These are phyloP conservation scores for Lachnellula suecica DNA, from an alignment of 2,329 filamentous ascomycete genomes.

Conservation along the genomic window DNA sequence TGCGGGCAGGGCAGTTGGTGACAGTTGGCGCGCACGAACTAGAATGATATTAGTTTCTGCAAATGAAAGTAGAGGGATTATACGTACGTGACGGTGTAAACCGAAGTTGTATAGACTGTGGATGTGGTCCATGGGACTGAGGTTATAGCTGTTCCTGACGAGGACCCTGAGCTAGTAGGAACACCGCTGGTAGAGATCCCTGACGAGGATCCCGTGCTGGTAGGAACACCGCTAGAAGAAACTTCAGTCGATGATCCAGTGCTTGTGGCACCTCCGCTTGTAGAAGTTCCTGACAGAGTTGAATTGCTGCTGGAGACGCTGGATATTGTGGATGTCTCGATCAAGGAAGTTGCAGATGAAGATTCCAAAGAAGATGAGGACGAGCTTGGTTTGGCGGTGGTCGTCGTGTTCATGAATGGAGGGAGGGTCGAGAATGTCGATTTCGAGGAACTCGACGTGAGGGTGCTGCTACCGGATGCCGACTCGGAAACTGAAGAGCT, in stretches of 20 bases:
- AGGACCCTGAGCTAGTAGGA: neutral
- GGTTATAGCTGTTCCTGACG: neutral
- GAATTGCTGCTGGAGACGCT: slow-evolving; percentile 1
- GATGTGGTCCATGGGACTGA: slow-evolving; percentile 32
- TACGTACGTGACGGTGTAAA: slow-evolving; percentile 30
- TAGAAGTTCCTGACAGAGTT: slow-evolving; percentile 1
- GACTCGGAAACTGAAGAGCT: neutral
- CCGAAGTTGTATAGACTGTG: slow-evolving; percentile 50
- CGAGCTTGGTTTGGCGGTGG: neutral
- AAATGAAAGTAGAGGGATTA: neutral
- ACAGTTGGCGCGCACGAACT: slow-evolving; percentile 25
- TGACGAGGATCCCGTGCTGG: neutral
- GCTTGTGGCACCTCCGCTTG: neutral
- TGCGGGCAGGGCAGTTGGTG: slow-evolving; percentile 27
- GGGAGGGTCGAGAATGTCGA: neutral
- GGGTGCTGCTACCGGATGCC: no score
- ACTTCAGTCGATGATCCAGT: neutral
- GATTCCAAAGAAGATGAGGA: neutral
- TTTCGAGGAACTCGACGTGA: neutral
- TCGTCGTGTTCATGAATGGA: neutral
- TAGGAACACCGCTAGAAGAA: neutral
- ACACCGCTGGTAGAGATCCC: neutral
- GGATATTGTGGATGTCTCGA: slow-evolving; percentile 1
- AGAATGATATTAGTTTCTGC: neutral
- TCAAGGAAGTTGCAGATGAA: neutral